Evolutionary conservation across 148 eudicot species (phyloP).

Genomic region (Polygonum maritimum): DNA sequence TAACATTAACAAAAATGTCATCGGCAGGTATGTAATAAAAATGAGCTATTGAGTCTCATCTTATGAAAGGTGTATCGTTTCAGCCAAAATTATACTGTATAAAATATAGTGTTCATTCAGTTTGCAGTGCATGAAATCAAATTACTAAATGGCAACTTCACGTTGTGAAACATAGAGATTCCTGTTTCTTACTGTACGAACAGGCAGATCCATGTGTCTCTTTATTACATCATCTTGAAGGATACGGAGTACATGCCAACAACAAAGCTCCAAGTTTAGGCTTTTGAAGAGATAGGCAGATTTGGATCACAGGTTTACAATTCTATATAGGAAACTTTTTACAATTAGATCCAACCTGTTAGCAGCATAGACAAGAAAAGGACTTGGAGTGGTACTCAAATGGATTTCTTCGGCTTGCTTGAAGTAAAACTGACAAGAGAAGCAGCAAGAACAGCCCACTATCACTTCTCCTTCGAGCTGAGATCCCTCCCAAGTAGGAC

Average conservation of each 20-base stretch:
- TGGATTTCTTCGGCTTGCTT: neutral
- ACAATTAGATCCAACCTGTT: no score
- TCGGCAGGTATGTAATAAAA: neutral
- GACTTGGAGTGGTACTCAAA: neutral
- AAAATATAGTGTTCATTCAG: neutral
- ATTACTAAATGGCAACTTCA: neutral
- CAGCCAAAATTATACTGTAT: neutral
- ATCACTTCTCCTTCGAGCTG: constrained; percentile 49
- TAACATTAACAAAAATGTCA: neutral
- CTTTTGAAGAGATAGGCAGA: no score
- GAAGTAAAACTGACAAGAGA: constrained; percentile 14
- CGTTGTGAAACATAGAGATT: neutral
- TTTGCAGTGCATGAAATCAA: neutral
- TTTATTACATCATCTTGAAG: neutral
- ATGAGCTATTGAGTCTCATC: neutral
- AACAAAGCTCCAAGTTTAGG: no score
- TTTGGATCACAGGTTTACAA: no score
- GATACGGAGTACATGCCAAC: neutral
- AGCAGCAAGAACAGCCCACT: neutral
- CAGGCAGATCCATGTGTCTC: neutral
- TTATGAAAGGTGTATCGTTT: neutral
- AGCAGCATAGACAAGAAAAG: neutral
- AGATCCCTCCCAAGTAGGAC: constrained; percentile 58
- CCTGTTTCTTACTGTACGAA: neutral
- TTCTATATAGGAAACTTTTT: no score